Base-by-base conservation (phyloP, 345 rosid species). In the Salix koriyanagi region DNA sequence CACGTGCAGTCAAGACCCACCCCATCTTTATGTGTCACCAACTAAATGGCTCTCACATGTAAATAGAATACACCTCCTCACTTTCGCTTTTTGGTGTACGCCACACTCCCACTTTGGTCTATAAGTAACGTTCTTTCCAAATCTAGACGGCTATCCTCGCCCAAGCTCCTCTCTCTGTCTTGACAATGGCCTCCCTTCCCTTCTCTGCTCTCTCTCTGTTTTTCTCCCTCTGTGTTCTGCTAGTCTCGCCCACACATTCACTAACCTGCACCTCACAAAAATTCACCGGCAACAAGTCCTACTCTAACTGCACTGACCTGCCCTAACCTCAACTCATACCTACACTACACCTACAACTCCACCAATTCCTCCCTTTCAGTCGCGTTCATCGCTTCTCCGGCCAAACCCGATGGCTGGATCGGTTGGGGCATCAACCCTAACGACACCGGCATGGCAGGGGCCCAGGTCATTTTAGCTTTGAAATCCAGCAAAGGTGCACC, bases 351-450 rank as follows among this genome's bases (percentile, higher is more conserved):
- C 26, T 91, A 88, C 91, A 41, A 91, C 69, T 74, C 89, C 39
- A 9, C 88, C 11, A 94, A 92, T 58, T 89, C 97, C 10, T 90
- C 98, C n/a, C 94, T 92, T 78, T 79, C 89, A 36, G 70, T 94
- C 23, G 94, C 97, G 44, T 94, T 88, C 92, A 19, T 88, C 34
- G 90, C 97, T 3, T 21, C 89, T 25, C 92, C 92, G 0, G 36
- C 88, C 5, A 48, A 52, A 1, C 1, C 91, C 67, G 69, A 42
- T 54, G 97, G 97, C 30, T 94, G 98, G 98, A 61, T 84, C 73
- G 84, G 91, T 23, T 94, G 97, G 98, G 98, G 86, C 21, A 83
- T 94, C 67, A 94, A 94, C 65, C 97, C 91, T 3, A 85, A 81
- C 25, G 83, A 26, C 6, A 65, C 69, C 8, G 86, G 82, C 28